phyloP scores from a whole-genome alignment of 345 rosid species.

The Linum lewisii region DNA sequence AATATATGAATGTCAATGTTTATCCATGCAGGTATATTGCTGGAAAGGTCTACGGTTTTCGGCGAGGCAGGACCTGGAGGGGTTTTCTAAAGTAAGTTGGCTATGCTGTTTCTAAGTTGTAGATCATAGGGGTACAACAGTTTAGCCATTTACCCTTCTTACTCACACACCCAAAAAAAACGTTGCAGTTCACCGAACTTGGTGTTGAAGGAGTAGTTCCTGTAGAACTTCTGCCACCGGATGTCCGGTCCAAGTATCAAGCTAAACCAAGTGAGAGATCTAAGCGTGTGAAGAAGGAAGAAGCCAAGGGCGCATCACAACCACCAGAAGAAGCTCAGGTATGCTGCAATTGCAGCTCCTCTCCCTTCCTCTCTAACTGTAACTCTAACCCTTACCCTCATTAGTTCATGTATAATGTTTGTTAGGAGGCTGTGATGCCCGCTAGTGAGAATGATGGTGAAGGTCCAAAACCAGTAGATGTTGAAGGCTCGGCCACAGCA shows the following conservation, averaged over 20 bases:
- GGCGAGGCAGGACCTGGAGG: conserved; percentile 95
- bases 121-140: neutral
- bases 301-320: conserved; percentile 39
- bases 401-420: neutral
- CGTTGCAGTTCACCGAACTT: conserved; percentile 76
- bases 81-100: conserved; percentile 72
- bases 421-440: conserved; percentile 18
- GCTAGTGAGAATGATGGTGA: too few relatives aligned
- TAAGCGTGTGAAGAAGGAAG: conserved; percentile 89
- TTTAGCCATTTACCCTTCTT: conserved; percentile 8
- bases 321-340: conserved; percentile 69
- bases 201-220: conserved; percentile 98
- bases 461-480: conserved; percentile 39
- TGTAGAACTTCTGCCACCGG: conserved; percentile 65
- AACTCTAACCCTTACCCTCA: neutral
- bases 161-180: neutral
- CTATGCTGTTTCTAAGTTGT: neutral
- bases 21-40: conserved; percentile 70
- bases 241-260: conserved; percentile 74
- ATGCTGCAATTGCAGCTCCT: conserved; percentile 1
- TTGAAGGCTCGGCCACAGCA: conserved; percentile 37
- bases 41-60: conserved; percentile 95
- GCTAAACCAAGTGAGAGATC: conserved; percentile 78
- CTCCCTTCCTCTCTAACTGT: too few relatives aligned
- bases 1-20: neutral